phyloP scores from a whole-genome alignment of 352 stramenopile genomes.

The Globisporangium canariense region DNA sequence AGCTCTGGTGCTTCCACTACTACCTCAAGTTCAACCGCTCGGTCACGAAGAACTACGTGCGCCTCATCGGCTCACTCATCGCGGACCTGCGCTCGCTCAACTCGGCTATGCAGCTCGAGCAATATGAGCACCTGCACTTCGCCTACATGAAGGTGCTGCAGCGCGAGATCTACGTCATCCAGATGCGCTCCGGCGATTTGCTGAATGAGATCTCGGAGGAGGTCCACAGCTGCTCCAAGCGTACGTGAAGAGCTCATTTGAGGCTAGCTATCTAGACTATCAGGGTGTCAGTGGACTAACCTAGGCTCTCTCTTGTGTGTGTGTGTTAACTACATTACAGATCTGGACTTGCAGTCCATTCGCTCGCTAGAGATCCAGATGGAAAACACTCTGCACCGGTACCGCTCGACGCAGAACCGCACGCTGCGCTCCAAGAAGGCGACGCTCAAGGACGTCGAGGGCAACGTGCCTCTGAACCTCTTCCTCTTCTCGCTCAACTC shows the following conservation, averaged over 20 bases:
- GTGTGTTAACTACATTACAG: conserved; percentile 10
- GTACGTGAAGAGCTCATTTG: conserved; percentile 23
- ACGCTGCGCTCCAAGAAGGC: conserved; percentile 50
- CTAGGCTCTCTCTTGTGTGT: conserved; percentile 1
- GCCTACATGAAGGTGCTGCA: conserved; percentile 78
- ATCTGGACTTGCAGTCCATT: conserved; percentile 50
- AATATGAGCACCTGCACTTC: conserved; percentile 70
- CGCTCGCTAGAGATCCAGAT: conserved; percentile 55
- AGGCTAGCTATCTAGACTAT: neutral
- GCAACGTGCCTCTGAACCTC: conserved; percentile 78
- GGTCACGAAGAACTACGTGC: conserved; percentile 64
- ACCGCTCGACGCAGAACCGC: conserved; percentile 55
- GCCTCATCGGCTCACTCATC: conserved; percentile 60
- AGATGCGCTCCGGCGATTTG: conserved; percentile 57
- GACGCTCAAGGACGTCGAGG: conserved; percentile 64
- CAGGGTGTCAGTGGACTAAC: neutral
- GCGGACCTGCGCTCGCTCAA: conserved; percentile 65
- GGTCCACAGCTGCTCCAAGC: conserved; percentile 44
- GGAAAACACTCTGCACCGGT: conserved; percentile 61
- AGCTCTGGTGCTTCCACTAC: conserved; percentile 65
- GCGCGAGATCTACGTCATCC: conserved; percentile 79
- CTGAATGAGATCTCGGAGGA: conserved; percentile 67
- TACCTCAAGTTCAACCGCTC: conserved; percentile 71
- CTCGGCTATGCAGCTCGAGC: conserved; percentile 76
- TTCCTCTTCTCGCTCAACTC: conserved; percentile 85